A percentile compares a stretch with the other conserved stretches of the same genome.
These are phyloP conservation scores for Amylocarpus encephaloides DNA, from an alignment of 2,329 filamentous ascomycete species.

Conservation along the genomic window DNA sequence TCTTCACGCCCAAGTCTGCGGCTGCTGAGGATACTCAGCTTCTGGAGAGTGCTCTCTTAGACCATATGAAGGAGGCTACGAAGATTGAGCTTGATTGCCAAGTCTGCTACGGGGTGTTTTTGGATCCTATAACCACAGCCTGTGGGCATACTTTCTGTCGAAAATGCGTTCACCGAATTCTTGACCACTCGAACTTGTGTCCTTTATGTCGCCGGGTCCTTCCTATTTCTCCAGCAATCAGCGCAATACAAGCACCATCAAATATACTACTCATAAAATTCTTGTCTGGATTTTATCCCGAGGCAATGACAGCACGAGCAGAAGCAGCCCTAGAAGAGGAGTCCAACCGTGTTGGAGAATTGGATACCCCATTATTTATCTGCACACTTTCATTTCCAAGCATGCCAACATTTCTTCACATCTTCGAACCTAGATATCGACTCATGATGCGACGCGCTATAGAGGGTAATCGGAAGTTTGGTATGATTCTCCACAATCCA, in stretches of 20 bases:
- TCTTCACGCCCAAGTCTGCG: conserved; percentile 37
- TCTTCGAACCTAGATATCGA: conserved; percentile 89
- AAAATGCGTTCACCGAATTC: conserved; percentile 65
- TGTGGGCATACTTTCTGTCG: conserved; percentile 91
- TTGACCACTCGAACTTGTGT: conserved; percentile 73
- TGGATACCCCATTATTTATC: conserved; percentile 68
- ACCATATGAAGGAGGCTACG: conserved; percentile 53
- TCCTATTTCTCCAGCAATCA: conserved; percentile 37
- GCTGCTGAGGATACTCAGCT: conserved; percentile 14
- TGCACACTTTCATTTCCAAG: conserved; percentile 75
- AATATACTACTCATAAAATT: conserved; percentile 61
- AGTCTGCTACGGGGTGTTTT: conserved; percentile 75
- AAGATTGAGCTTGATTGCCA: conserved; percentile 78
- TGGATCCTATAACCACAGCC: conserved; percentile 75
- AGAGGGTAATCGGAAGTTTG: conserved; percentile 66
- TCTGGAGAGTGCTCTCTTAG: conserved; percentile 46
- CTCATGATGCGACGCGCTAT: conserved; percentile 80
- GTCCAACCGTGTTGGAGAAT: conserved; percentile 46
- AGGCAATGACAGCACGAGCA: conserved; percentile 50
- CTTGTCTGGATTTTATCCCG: conserved; percentile 62
- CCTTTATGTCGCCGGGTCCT: conserved; percentile 71
- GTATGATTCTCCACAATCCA: conserved; percentile 71
- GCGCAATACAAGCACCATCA: conserved; percentile 36
- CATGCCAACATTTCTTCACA: conserved; percentile 79
- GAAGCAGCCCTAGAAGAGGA: conserved; percentile 53